A percentile compares a stretch with the other conserved stretches of the same genome.
These are phyloP conservation scores for Agaricales sp. DNA, from an alignment of 1,284 basidiomycete genomes.

Conservation along the genomic window DNA sequence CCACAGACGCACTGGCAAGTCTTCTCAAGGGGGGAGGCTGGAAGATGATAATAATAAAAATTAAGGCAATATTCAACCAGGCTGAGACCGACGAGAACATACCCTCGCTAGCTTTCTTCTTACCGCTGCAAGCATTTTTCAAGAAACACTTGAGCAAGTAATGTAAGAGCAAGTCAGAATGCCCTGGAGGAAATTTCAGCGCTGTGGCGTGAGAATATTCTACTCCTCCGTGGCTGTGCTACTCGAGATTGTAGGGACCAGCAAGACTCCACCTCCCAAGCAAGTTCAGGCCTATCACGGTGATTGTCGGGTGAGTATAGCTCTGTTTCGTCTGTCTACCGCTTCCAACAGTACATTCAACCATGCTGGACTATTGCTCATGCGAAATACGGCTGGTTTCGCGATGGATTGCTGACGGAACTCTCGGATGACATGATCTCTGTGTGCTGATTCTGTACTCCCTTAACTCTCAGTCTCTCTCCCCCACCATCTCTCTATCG, in stretches of 20 bases:
- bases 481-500: slow-evolving; percentile 10
- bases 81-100: not conserved
- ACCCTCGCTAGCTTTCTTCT: slow-evolving; percentile 4
- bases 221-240: not conserved
- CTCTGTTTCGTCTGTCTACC: not conserved
- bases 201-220: not conserved
- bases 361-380: not conserved
- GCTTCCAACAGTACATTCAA: no score
- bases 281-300: no score
- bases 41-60: no score
- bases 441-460: not conserved
- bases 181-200: no score
- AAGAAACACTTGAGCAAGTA: no score
- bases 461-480: not conserved
- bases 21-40: not conserved
- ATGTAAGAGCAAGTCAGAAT: no score
- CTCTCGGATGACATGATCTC: not conserved
- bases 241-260: no score
- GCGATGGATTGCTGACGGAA: not conserved
- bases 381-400: not conserved
- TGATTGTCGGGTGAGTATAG: not conserved
- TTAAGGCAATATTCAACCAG: no score
- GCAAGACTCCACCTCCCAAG: no score
- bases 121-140: slow-evolving; percentile 1
- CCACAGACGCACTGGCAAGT: not conserved